These are phyloP conservation scores for Torulaspora globosa DNA, from an alignment of 1,139 yeast species.

Conservation along the genomic window DNA sequence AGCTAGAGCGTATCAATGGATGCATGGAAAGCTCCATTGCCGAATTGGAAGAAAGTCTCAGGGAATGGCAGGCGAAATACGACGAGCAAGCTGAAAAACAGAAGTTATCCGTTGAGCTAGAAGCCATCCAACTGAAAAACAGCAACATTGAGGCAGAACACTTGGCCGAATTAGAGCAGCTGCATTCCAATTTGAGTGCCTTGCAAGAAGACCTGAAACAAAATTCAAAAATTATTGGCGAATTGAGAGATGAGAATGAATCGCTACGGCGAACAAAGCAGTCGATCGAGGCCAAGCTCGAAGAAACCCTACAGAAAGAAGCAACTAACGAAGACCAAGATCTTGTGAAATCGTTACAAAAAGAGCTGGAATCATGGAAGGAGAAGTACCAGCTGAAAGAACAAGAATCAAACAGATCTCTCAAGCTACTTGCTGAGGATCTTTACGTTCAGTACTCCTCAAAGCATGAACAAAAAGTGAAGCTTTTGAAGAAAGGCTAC, in stretches of 20 bases:
- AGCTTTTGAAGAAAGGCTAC: conserved; percentile 49
- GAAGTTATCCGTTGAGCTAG: conserved; percentile 29
- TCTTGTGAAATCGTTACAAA: conserved; percentile 22
- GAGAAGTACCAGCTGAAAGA: conserved; percentile 35
- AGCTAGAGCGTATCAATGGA: conserved; percentile 20
- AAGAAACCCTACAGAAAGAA: conserved; percentile 13
- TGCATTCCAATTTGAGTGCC: conserved; percentile 37
- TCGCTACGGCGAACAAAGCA: conserved; percentile 12
- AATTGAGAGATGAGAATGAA: conserved; percentile 28
- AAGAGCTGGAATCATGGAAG: conserved; percentile 32
- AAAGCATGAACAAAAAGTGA: conserved; percentile 64
- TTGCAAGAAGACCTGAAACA: conserved; percentile 32
- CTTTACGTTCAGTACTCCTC: conserved; percentile 63
- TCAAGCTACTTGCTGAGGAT: conserved; percentile 60
- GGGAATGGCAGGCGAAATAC: conserved; percentile 22
- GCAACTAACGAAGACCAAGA: conserved; percentile 22
- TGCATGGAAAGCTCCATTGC: conserved; percentile 23
- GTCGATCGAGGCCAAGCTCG: conserved; percentile 1
- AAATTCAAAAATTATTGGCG: conserved; percentile 30
- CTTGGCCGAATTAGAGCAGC: conserved; percentile 37
- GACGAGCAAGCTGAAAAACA: conserved; percentile 27
- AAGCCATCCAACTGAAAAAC: conserved; percentile 27
- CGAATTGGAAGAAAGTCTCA: conserved; percentile 19
- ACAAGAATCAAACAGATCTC: conserved; percentile 46
- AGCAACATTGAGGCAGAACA: conserved; percentile 36